Evolutionary conservation across 1,284 basidiomycete species (phyloP).

Genomic region (Flammula alnicola): DNA sequence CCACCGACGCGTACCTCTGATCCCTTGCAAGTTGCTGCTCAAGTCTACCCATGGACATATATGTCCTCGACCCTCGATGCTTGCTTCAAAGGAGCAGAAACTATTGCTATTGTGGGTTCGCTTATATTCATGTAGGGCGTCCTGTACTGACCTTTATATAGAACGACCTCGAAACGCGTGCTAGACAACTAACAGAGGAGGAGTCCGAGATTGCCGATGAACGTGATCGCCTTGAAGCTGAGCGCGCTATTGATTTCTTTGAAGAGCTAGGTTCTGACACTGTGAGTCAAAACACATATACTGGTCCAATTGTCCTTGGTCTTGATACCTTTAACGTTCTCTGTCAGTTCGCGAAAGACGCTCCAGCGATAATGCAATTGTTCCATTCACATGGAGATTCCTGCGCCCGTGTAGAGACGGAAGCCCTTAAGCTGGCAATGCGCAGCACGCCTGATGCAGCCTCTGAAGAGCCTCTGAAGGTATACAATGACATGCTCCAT

Average conservation of each 20-base stretch:
- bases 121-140: too few relatives aligned
- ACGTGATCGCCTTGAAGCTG: constrained; percentile 41
- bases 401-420: constrained; percentile 41
- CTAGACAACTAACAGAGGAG: constrained; percentile 33
- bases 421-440: constrained; percentile 44
- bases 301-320: background rate
- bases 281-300: constrained; percentile 28
- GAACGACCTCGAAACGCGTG: constrained; percentile 38
- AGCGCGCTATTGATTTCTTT: constrained; percentile 41
- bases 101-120: constrained; percentile 38
- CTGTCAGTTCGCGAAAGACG: constrained; percentile 42
- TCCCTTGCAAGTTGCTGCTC: constrained; percentile 46
- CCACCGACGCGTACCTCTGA: constrained; percentile 33
- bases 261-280: constrained; percentile 42
- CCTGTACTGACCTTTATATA: constrained; percentile 27
- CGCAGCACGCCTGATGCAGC: constrained; percentile 29
- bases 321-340: background rate
- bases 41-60: constrained; percentile 52
- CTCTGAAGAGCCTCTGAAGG: constrained; percentile 40
- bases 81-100: constrained; percentile 45
- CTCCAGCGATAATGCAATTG: constrained; percentile 47
- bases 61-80: constrained; percentile 54
- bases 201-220: constrained; percentile 43
- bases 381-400: constrained; percentile 48
- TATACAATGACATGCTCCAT: constrained; percentile 45